Base-by-base conservation (phyloP, 805 yeast species). In the Vanderwaltozyma polyspora region DNA sequence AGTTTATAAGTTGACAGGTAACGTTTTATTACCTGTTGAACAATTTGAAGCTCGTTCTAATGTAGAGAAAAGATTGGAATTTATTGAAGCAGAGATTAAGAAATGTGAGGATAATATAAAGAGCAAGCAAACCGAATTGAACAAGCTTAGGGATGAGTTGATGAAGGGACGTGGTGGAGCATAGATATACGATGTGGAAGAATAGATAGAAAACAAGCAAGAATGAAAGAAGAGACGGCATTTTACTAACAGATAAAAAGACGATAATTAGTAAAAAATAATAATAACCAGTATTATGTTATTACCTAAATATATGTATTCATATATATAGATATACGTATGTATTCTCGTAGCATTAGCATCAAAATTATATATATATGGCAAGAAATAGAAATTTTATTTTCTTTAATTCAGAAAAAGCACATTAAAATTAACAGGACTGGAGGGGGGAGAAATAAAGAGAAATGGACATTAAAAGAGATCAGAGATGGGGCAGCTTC, bases 21-120 rank as follows among this genome's bases (percentile, higher is more conserved):
- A 95, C 6, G 86, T 89, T 4, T 66, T 91, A 39, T 66, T 93
- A 41, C 95, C 96, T 2, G 95, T 89, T 51, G 95, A 86, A 36
- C 71, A 72, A 39, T 55, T 55, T 9, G 97, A 91, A 58, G 94
- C 98, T 16, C 74, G 74, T 43, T 45, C 72, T 49, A 89, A 89
- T 50, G 95, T 91, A 24, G 73, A 68, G 24, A 93, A 89, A 54
- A 78, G 99, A 60, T 67, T 91, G 29, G 95, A 86, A 54, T 93
- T 83, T 49, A 91, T 91, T 31, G 66, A 72, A 42, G 66, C 65
- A 26, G 97, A 91, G 60, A 83, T 91, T 38, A 63, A 64, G 36
- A 65, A 89, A 35, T 86, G 82, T 15, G 97, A 89, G 51, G 64
- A 60, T 22, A 77, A 75, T 51, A 74, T 91, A 38, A 65, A 74